Evolutionary conservation across 108 stramenopile genomes (phyloP).

Genomic region (Aureococcus anophagefferens): DNA sequence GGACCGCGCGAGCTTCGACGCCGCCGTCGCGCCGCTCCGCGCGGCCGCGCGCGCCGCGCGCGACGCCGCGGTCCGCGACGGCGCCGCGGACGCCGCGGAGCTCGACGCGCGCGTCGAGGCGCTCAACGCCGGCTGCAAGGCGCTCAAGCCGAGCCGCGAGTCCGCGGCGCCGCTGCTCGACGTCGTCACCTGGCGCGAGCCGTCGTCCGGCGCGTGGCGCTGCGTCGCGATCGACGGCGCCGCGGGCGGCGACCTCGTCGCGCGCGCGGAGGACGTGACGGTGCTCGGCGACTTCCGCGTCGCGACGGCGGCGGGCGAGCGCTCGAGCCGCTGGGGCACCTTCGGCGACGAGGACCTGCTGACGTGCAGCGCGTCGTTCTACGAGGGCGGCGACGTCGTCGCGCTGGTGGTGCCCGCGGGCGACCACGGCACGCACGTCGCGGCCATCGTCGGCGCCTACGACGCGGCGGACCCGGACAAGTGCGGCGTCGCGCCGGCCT

Average conservation of each 20-base stretch:
- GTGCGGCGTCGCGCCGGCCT: conserved; percentile 82
- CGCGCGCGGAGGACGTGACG: conserved; percentile 49
- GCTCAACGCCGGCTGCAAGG: conserved; percentile 9
- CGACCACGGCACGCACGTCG: conserved; percentile 85
- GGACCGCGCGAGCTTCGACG: background rate
- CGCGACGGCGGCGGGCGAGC: conserved; percentile 46
- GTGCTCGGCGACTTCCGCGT: conserved; percentile 52
- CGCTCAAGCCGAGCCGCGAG: background rate
- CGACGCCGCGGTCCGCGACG: background rate
- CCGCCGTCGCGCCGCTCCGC: background rate
- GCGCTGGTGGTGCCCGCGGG: conserved; percentile 69
- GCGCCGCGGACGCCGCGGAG: background rate
- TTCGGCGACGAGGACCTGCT: conserved; percentile 43
- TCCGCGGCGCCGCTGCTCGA: background rate
- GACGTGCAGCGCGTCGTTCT: conserved; percentile 57
- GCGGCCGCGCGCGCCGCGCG: no score
- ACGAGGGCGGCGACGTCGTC: conserved; percentile 57
- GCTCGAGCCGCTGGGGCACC: conserved; percentile 39
- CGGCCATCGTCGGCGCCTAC: conserved; percentile 65
- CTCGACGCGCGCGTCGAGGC: conserved; percentile 18
- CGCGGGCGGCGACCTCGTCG: conserved; percentile 51
- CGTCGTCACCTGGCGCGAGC: background rate
- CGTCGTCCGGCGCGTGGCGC: conserved; percentile 5
- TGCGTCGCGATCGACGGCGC: conserved; percentile 73
- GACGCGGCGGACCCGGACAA: conserved; percentile 24